phyloP scores from a whole-genome alignment of 495 filamentous ascomycete genomes.

The Penicillium macrosclerotiorum region DNA sequence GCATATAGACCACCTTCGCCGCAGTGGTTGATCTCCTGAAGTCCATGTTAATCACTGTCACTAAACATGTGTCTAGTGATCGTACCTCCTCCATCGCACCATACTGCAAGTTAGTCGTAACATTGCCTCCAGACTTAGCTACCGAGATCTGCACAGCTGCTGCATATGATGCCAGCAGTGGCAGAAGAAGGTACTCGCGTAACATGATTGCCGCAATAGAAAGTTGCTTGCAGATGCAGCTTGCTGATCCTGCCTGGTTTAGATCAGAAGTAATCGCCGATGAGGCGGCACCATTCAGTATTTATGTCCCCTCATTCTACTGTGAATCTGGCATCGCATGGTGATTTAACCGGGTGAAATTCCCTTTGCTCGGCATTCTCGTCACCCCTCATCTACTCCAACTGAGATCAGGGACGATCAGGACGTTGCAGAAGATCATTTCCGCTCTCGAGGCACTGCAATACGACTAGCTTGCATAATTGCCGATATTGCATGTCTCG shows the following conservation, averaged over 20 bases:
- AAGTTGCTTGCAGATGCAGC: constrained; percentile 1
- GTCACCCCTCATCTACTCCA: constrained; percentile 1
- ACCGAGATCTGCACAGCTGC: constrained; percentile 38
- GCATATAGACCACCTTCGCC: constrained; percentile 77
- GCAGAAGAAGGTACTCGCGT: constrained; percentile 23
- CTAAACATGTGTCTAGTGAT: too few relatives aligned
- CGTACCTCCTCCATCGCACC: constrained; percentile 61
- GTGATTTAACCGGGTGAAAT: neutral
- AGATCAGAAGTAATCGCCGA: neutral
- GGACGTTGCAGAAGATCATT: constrained; percentile 5
- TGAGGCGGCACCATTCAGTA: constrained; percentile 1
- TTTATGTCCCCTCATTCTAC: constrained; percentile 6
- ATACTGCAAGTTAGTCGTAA: constrained; percentile 51
- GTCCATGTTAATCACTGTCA: constrained; percentile 7
- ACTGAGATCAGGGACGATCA: neutral
- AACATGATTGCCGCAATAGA: constrained; percentile 17
- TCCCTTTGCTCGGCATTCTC: neutral
- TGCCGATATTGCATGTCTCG: constrained; percentile 7
- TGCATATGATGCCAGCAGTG: constrained; percentile 27
- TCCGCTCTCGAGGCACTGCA: neutral
- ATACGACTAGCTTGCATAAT: neutral
- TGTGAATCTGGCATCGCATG: neutral
- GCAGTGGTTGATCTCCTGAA: constrained; percentile 68
- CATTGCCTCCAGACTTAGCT: constrained; percentile 49
- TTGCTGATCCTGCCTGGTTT: constrained; percentile 5